Evolutionary conservation across 2,329 filamentous ascomycete genomes (phyloP), one percentile per base, ranked within the genome.

Genomic region (Colletotrichum sp.): DNA sequence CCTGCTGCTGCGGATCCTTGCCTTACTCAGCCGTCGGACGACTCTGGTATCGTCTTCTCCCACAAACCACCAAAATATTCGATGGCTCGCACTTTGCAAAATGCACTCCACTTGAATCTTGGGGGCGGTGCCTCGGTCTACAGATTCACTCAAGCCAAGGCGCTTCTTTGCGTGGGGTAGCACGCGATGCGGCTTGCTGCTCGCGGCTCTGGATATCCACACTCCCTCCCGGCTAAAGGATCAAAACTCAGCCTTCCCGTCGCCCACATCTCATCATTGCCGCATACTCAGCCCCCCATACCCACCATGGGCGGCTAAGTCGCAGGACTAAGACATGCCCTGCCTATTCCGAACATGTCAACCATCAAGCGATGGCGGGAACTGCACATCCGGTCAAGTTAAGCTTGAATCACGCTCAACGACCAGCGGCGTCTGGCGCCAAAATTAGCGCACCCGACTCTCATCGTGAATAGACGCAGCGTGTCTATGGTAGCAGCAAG

Each of bases 201-300:
- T 77, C 70, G 76, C 75, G 76, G 74, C 74, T 77, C 76, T 74
- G 74, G 61, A 52, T 77, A 77, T 73, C 56, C 36, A 43, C 74
- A 77, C 76, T 71, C 76, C 76, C 73, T 64, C 48, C 66, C 36
- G 61, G 36, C 60, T 56, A 32, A 26, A 61, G 48, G 62, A 68
- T 71, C 58, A 65, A 62, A 34, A 43, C 72, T 75, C 68, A 75
- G 72, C 72, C 72, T 71, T 75, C 69, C 75, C 72, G 69, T 77
- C 73, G 73, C 66, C 48, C 72, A 75, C 38, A 75, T 71, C 56
- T 15, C 68, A 72, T 68, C 71, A 71, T 68, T 24, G 34, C 60
- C 58, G 64, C 75, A 69, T 60, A 76, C 76, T 74, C 74, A 74
- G 76, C 76, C 70, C 70, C 74, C 36, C 56, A 28, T 60, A 16